Evolutionary conservation across 768 basidiomycete species (phyloP).

Genomic region (Lactifluus echinatus): DNA sequence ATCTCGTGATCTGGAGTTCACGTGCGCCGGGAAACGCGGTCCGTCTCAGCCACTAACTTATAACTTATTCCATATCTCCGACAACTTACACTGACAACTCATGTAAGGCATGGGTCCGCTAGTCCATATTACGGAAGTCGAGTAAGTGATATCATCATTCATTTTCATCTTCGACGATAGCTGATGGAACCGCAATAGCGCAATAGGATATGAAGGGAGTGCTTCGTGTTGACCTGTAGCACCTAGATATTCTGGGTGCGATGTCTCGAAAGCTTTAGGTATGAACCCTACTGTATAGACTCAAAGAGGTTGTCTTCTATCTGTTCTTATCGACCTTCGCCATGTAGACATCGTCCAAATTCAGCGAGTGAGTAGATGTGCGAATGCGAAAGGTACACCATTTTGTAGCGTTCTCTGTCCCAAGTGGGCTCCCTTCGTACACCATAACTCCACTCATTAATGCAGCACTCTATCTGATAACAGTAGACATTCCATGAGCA

Average conservation of each 20-base stretch:
- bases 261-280: not conserved
- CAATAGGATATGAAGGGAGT: not conserved
- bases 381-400: not conserved
- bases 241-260: not conserved
- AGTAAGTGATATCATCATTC: too few species aligned
- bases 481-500: not conserved
- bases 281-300: not conserved
- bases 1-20: too few species aligned
- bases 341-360: not conserved
- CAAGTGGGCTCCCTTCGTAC: not conserved
- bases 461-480: slow-evolving; percentile 10
- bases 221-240: not conserved
- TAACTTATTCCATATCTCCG: too few species aligned
- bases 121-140: too few species aligned
- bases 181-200: not conserved
- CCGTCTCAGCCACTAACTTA: too few species aligned
- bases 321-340: not conserved
- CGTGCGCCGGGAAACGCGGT: too few species aligned
- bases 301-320: not conserved
- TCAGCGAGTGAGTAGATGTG: not conserved
- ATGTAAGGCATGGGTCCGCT: too few species aligned
- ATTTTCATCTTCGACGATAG: too few species aligned
- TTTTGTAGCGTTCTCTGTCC: not conserved
- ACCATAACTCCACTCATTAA: slow-evolving; percentile 3
- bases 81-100: too few species aligned